Conservation (phyloP, 1,284 basidiomycete genomes). For the Microbotryum saponariae region DNA sequence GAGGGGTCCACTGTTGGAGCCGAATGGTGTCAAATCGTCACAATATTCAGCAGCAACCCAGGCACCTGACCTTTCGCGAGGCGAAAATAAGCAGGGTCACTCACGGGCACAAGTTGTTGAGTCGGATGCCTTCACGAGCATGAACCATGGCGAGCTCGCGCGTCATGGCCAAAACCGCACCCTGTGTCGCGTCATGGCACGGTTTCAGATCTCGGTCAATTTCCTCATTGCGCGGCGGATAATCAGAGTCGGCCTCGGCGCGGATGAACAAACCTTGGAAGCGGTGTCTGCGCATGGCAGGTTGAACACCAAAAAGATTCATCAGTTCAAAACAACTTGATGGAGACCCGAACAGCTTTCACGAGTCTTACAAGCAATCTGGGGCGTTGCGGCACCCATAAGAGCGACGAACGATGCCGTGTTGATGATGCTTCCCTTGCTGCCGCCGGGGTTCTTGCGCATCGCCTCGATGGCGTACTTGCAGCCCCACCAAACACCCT, state of each 20-base stretch:
- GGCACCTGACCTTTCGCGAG: no score
- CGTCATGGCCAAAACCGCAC: slow-evolving; percentile 95
- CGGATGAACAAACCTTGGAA: slow-evolving; percentile 55
- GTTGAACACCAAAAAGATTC: slow-evolving; percentile 7
- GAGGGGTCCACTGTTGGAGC: slow-evolving; percentile 63
- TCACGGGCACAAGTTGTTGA: slow-evolving; percentile 93
- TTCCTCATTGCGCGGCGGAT: not conserved
- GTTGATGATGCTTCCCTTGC: slow-evolving; percentile 92
- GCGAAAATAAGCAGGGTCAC: slow-evolving; percentile 39
- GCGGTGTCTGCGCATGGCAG: slow-evolving; percentile 57
- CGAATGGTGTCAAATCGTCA: not conserved
- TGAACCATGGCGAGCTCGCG: slow-evolving; percentile 95
- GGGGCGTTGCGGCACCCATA: slow-evolving; percentile 89
- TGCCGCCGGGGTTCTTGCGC: slow-evolving; percentile 75
- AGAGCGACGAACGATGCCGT: slow-evolving; percentile 91
- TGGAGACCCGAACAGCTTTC: not conserved
- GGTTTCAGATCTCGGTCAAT: not conserved
- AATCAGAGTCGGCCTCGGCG: not conserved
- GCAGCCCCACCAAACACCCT: slow-evolving; percentile 98
- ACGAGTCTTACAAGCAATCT: slow-evolving; percentile 71
- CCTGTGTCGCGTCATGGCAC: slow-evolving; percentile 46
- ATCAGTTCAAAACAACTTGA: not conserved
- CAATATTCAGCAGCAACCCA: not conserved
- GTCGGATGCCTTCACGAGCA: slow-evolving; percentile 85
- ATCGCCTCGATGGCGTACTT: slow-evolving; percentile 94